Conservation (phyloP, 2,329 filamentous ascomycete genomes). For the Fusarium xylarioides region DNA sequence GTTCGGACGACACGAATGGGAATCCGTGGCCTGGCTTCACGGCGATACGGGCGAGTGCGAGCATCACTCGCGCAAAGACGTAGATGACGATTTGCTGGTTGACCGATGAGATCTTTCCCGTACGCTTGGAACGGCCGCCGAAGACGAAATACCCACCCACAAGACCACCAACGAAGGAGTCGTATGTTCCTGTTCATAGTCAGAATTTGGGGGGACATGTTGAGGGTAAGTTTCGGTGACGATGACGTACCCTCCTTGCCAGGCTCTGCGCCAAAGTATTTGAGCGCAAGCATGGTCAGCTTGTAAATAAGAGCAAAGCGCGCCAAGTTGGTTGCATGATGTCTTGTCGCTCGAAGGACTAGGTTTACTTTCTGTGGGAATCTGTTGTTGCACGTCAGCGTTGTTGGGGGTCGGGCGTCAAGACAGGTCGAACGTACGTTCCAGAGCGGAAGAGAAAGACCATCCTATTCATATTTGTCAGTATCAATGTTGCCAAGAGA, state of each 20-base stretch:
- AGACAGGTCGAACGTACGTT: conserved; percentile 64
- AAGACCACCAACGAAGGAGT: conserved; percentile 86
- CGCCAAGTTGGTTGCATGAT: conserved; percentile 91
- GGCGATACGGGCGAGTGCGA: conserved; percentile 84
- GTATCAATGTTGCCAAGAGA: neutral
- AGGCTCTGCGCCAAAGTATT: conserved; percentile 65
- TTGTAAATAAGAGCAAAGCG: conserved; percentile 95
- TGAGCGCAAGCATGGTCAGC: conserved; percentile 77
- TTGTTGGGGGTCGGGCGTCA: neutral
- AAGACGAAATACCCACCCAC: conserved; percentile 94
- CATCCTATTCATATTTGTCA: conserved; percentile 69
- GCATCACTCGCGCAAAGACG: conserved; percentile 89
- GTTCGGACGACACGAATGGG: conserved; percentile 59
- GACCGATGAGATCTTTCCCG: conserved; percentile 77
- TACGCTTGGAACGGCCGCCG: conserved; percentile 70
- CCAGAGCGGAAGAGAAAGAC: conserved; percentile 95
- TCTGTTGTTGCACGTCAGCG: conserved; percentile 45
- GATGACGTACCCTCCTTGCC: conserved; percentile 66
- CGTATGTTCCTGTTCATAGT: conserved; percentile 67
- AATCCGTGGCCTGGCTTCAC: conserved; percentile 71
- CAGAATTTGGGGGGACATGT: neutral
- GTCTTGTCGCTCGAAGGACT: conserved; percentile 85
- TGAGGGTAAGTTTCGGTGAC: neutral
- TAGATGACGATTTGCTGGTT: conserved; percentile 99
- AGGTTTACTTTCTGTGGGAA: conserved; percentile 80